Base-by-base conservation (phyloP, 2,329 filamentous ascomycete species). In the Biscogniauxia marginata region DNA sequence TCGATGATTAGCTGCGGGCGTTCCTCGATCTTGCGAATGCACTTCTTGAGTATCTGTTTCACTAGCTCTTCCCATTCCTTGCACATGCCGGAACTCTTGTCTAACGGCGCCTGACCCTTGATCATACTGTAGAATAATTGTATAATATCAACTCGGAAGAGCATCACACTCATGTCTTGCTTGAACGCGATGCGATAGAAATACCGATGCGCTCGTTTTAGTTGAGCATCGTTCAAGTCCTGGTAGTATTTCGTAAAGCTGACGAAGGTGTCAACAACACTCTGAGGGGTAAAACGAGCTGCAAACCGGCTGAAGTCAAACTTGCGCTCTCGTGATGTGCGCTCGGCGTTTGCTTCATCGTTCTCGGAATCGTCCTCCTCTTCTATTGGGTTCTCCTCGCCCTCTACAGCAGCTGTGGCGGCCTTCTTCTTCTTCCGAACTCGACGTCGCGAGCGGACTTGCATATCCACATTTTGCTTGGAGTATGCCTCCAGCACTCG, bases 131-230 rank as follows among this genome's bases (percentile, higher is more conserved):
- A 87, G 50, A 99, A 87, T 1, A 98, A 80, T 46, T 90, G 86
- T 48, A 99, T 85, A 34, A 97, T 96, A 70, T 98, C 95, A 4
- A 96, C 84, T 8, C 93, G 86, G 74, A 92, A 98, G 1, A 99
- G 80, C 76, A 97, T 84, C 20, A 97, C 87, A 55, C 87, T 87
- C 77, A 95, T 87, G 48, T 97, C 91, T 72, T 96, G 90, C 75
- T 98, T 99, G 79, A 98, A 98, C 0, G 92, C 92, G 9, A 96
- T 81, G 0, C 93, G 88, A 68, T 98, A 96, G 68, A 99, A 93
- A 72, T 93, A 99, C 6, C 95, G 88, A 74, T 98, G 95, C 11
- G 88, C 88, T 5, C 95, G 86, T 76, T 98, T 98, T 39, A 98
- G 78, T 70, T 99, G 95, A 39, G 86, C 80, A 2, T 86, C 79